phyloP scores from a whole-genome alignment of 2,329 filamentous ascomycete genomes.

The Verticillium zaregamsianum region DNA sequence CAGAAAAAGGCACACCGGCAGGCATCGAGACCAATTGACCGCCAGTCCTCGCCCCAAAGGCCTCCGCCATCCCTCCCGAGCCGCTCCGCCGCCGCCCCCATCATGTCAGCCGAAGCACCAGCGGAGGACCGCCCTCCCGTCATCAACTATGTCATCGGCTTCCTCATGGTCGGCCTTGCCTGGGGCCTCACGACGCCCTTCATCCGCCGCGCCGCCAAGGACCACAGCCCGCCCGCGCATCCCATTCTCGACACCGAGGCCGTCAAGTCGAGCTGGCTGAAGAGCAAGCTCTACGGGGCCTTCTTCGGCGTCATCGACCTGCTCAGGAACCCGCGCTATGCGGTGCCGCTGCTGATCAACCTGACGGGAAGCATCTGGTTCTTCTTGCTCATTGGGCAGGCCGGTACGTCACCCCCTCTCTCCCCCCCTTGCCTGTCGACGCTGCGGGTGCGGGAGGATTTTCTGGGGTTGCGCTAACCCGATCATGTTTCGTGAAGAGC shows the following conservation, averaged over 20 bases:
- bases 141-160: conserved; percentile 82
- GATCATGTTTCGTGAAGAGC: conserved; percentile 47
- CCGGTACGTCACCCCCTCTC: conserved; percentile 58
- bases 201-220: conserved; percentile 78
- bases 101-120: background rate
- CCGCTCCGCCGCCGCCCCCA: background rate
- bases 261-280: conserved; percentile 55
- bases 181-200: conserved; percentile 94
- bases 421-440: background rate
- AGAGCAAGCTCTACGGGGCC: conserved; percentile 56
- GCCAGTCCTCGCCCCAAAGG: background rate
- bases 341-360: conserved; percentile 79
- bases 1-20: background rate
- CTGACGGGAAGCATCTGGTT: conserved; percentile 95
- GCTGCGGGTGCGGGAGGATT: background rate
- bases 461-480: background rate
- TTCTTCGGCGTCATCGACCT: conserved; percentile 76
- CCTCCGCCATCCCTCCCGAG: background rate
- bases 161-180: conserved; percentile 84
- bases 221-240: conserved; percentile 63
- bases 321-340: conserved; percentile 76
- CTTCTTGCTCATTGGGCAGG: conserved; percentile 87
- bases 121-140: conserved; percentile 39
- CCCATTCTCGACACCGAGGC: conserved; percentile 46
- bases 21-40: background rate